A percentile compares a stretch with the other conserved stretches of the same genome.
Conservation (phyloP, 352 stramenopile species). For the Globisporangium rhizosaccharum region DNA sequence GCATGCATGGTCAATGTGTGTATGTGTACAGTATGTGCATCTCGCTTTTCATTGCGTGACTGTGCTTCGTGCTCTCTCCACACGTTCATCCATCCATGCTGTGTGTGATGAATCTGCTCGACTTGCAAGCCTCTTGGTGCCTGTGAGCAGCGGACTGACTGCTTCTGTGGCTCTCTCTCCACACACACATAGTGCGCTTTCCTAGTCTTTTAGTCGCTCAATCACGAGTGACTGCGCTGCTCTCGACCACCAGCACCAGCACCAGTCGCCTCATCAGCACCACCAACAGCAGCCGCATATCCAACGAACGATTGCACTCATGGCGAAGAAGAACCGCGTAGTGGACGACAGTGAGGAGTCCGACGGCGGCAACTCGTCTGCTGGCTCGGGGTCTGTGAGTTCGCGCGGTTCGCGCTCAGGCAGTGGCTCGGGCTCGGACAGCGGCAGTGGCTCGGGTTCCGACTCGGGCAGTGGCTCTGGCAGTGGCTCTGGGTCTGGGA, state of each 20-base stretch:
- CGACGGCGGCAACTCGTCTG: constrained; percentile 44
- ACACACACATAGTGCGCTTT: background rate
- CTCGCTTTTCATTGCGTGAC: too few relatives aligned
- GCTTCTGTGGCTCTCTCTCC: too few relatives aligned
- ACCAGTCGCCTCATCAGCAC: background rate
- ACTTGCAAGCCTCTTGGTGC: too few relatives aligned
- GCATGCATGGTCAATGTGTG: too few relatives aligned
- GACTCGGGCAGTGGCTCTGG: constrained; percentile 34
- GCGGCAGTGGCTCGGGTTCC: constrained; percentile 19
- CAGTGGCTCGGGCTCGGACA: constrained; percentile 25
- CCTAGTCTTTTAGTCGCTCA: background rate
- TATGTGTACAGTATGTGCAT: too few relatives aligned
- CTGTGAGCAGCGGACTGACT: too few relatives aligned
- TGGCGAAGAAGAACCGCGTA: constrained; percentile 56
- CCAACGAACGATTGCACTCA: background rate
- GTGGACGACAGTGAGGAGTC: constrained; percentile 70
- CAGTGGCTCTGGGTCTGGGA: constrained; percentile 19
- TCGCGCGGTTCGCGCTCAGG: constrained; percentile 32
- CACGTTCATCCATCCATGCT: too few relatives aligned
- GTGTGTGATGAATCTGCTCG: too few relatives aligned
- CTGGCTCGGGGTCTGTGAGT: constrained; percentile 45
- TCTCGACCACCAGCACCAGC: background rate
- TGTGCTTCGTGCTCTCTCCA: too few relatives aligned
- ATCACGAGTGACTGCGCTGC: background rate
- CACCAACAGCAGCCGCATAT: background rate